A percentile compares a stretch with the other conserved stretches of the same genome.
Evolutionary conservation across 208 protist genomes (phyloP).

Genomic region (Trypanosoma theileri): DNA sequence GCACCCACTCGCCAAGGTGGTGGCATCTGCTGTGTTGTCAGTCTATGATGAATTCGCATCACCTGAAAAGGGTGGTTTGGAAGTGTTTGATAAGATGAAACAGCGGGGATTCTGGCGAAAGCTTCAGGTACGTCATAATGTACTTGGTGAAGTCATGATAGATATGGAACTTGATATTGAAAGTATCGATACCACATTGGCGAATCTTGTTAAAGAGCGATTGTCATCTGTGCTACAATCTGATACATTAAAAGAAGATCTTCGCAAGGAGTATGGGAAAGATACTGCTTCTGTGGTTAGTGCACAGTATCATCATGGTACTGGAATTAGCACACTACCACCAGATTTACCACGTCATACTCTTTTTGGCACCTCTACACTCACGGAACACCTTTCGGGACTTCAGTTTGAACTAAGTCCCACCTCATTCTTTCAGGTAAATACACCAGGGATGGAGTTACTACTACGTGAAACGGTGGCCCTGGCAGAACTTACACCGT

Average conservation of each 20-base stretch:
- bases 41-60: constrained; percentile 40
- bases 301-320: constrained; percentile 79
- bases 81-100: constrained; percentile 77
- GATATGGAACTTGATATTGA: constrained; percentile 66
- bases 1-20: constrained; percentile 52
- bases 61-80: constrained; percentile 32
- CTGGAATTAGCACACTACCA: constrained; percentile 59
- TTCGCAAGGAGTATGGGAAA: constrained; percentile 29
- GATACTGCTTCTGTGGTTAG: constrained; percentile 52
- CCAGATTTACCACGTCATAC: constrained; percentile 60
- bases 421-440: constrained; percentile 96
- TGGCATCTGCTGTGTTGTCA: constrained; percentile 52
- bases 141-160: constrained; percentile 81
- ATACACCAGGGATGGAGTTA: constrained; percentile 87
- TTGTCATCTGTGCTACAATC: constrained; percentile 39
- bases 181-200: constrained; percentile 32
- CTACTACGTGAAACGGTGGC: constrained; percentile 79
- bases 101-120: constrained; percentile 90
- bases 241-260: constrained; percentile 22
- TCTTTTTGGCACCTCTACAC: constrained; percentile 54
- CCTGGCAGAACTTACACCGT: constrained; percentile 47
- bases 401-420: constrained; percentile 90
- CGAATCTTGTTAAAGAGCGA: constrained; percentile 36
- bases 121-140: constrained; percentile 89
- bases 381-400: constrained; percentile 75